Conservation (phyloP, 2,329 filamentous ascomycete species). For the Cladobotryum protrusum region DNA sequence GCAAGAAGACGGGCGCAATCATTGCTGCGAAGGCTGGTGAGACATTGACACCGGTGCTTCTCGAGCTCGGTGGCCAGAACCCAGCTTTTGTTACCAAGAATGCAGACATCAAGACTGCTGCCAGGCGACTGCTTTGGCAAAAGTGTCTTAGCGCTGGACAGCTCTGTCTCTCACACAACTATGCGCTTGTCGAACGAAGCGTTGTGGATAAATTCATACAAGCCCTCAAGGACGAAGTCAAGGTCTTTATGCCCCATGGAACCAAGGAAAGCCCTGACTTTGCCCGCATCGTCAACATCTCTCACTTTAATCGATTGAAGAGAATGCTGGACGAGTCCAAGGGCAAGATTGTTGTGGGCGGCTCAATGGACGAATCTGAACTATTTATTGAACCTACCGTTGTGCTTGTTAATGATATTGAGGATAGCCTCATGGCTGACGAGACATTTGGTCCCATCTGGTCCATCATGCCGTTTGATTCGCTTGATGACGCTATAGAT, state of each 20-base stretch:
- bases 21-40: constrained; percentile 85
- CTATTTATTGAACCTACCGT: constrained; percentile 88
- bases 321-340: constrained; percentile 79
- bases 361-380: constrained; percentile 70
- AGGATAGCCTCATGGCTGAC: constrained; percentile 70
- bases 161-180: constrained; percentile 90
- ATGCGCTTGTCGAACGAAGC: constrained; percentile 73
- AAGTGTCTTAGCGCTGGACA: constrained; percentile 86
- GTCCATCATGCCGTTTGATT: constrained; percentile 69
- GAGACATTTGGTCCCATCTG: constrained; percentile 95
- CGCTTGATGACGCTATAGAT: constrained; percentile 78
- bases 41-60: constrained; percentile 76
- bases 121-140: constrained; percentile 79
- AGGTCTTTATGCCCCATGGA: constrained; percentile 79
- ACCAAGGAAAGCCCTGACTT: constrained; percentile 73
- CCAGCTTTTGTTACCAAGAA: constrained; percentile 86
- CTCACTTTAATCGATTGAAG: constrained; percentile 77
- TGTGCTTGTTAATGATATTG: constrained; percentile 67
- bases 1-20: constrained; percentile 71
- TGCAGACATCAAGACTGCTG: constrained; percentile 72
- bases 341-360: constrained; percentile 83
- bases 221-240: constrained; percentile 63
- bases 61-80: constrained; percentile 89
- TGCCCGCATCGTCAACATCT: constrained; percentile 71
- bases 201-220: constrained; percentile 66